phyloP scores from a whole-genome alignment of 164 flowering plant species.

The Vitis vinifera region DNA sequence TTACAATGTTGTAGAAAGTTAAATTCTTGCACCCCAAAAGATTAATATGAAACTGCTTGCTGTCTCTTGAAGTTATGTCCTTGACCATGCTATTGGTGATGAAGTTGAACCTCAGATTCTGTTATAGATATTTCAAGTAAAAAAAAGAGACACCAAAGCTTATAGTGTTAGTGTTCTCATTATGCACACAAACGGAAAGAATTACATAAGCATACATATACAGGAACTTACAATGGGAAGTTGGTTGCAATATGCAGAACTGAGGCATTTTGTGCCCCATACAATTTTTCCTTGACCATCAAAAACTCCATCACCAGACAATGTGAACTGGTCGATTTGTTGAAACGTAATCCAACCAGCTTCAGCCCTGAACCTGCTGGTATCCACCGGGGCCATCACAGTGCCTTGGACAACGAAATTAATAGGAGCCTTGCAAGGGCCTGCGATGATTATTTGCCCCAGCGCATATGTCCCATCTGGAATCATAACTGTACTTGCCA shows the following conservation, averaged over 20 bases:
- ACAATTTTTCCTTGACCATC: slow-evolving; percentile 22
- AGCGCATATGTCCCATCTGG: slow-evolving; percentile 24
- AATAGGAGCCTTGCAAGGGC: slow-evolving; percentile 9
- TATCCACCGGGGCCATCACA: too few relatives aligned
- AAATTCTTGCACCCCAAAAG: slow-evolving; percentile 25
- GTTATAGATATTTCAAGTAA: background rate
- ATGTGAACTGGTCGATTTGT: slow-evolving; percentile 11
- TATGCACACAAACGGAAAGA: too few relatives aligned
- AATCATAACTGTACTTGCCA: slow-evolving; percentile 17
- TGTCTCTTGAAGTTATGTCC: slow-evolving; percentile 26
- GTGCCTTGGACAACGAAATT: too few relatives aligned
- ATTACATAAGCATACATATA: too few relatives aligned
- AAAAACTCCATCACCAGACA: slow-evolving; percentile 24
- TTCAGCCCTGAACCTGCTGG: background rate
- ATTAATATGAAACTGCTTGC: slow-evolving; percentile 18
- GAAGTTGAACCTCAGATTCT: slow-evolving; percentile 35
- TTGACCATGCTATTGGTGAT: slow-evolving; percentile 20
- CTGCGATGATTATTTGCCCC: slow-evolving; percentile 11
- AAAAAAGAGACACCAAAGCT: too few relatives aligned
- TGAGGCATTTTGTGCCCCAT: slow-evolving; percentile 17
- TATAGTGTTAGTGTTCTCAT: too few relatives aligned
- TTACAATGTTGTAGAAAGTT: slow-evolving; percentile 11
- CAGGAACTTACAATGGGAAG: slow-evolving; percentile 3
- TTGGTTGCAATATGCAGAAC: slow-evolving; percentile 1
- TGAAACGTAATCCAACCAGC: slow-evolving; percentile 17